phyloP scores from a whole-genome alignment of 2,329 filamentous ascomycete genomes.

The Sphaerulina populicola region DNA sequence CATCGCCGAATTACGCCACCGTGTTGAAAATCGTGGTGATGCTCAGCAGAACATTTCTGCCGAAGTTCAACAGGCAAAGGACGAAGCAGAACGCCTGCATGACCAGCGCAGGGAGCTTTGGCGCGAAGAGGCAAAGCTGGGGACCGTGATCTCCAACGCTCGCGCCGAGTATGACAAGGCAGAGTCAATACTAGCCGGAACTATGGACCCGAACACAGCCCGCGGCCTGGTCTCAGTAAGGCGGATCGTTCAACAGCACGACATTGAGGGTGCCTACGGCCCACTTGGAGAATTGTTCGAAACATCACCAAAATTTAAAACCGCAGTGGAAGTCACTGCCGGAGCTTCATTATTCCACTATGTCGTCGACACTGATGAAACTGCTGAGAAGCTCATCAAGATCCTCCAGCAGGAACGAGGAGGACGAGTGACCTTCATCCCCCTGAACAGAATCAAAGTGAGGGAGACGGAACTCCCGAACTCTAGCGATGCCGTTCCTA shows the following conservation, averaged over 20 bases:
- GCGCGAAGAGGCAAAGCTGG: slow-evolving; percentile 81
- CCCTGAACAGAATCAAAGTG: slow-evolving; percentile 69
- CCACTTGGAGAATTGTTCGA: slow-evolving; percentile 88
- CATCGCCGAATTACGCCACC: slow-evolving; percentile 59
- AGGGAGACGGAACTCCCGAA: slow-evolving; percentile 69
- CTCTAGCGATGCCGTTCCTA: slow-evolving; percentile 76
- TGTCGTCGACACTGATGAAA: slow-evolving; percentile 84
- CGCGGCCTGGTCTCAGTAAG: slow-evolving; percentile 80
- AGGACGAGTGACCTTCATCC: slow-evolving; percentile 90
- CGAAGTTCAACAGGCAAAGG: slow-evolving; percentile 66
- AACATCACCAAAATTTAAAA: slow-evolving; percentile 7
- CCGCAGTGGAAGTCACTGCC: slow-evolving; percentile 50
- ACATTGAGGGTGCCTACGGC: slow-evolving; percentile 81
- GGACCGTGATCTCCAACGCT: slow-evolving; percentile 66
- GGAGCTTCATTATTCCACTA: slow-evolving; percentile 92
- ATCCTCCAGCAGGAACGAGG: slow-evolving; percentile 69
- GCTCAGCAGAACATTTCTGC: slow-evolving; percentile 65
- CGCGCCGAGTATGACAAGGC: slow-evolving; percentile 68
- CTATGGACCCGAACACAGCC: slow-evolving; percentile 83
- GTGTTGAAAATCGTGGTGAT: slow-evolving; percentile 70
- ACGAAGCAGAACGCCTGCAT: slow-evolving; percentile 66
- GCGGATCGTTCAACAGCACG: slow-evolving; percentile 67
- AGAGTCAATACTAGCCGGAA: slow-evolving; percentile 67
- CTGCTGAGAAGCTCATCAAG: slow-evolving; percentile 72
- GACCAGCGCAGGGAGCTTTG: slow-evolving; percentile 83